Percentiles rank a stretch among this genome's conserved stretches.
Conservation (phyloP, 495 filamentous ascomycete species). For the Aspergillus homomorphus region DNA sequence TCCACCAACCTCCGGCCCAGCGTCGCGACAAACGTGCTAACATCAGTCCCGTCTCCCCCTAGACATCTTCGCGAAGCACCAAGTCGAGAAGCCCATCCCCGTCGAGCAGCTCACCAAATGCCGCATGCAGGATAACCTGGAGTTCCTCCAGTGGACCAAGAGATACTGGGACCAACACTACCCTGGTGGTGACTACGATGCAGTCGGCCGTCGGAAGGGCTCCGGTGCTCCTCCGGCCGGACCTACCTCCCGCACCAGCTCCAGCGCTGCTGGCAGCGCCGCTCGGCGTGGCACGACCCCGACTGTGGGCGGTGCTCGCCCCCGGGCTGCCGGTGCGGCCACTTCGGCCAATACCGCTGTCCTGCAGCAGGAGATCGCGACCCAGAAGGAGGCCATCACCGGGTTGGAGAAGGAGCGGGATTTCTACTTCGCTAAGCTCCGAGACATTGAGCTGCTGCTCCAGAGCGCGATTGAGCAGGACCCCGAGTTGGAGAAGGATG, state of each 20-base stretch:
- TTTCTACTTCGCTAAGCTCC: constrained; percentile 97
- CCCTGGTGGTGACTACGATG: constrained; percentile 94
- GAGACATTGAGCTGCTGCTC: constrained; percentile 91
- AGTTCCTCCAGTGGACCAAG: constrained; percentile 97
- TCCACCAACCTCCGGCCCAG: constrained; percentile 7
- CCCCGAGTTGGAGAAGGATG: constrained; percentile 87
- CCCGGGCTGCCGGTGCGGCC: constrained; percentile 47
- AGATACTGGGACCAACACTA: constrained; percentile 97
- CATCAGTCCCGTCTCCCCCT: background rate
- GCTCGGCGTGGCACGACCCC: constrained; percentile 72
- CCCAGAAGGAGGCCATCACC: constrained; percentile 80
- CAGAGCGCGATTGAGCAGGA: constrained; percentile 89
- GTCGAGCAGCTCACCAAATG: constrained; percentile 89
- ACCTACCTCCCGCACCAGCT: constrained; percentile 38
- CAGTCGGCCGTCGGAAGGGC: constrained; percentile 77
- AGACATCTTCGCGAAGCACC: constrained; percentile 83
- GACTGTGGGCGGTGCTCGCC: constrained; percentile 56
- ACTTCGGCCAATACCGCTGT: constrained; percentile 58
- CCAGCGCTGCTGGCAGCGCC: constrained; percentile 46
- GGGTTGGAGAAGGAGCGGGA: constrained; percentile 91
- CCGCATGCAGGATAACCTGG: constrained; percentile 99
- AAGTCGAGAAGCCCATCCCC: constrained; percentile 81
- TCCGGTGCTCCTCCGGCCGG: constrained; percentile 57
- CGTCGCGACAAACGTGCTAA: constrained; percentile 9
- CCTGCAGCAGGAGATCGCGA: constrained; percentile 74